A percentile compares a stretch with the other conserved stretches of the same genome.
These are phyloP conservation scores for Ajuga chamaepitys DNA, from an alignment of 257 asterid genomes.

Conservation along the genomic window DNA sequence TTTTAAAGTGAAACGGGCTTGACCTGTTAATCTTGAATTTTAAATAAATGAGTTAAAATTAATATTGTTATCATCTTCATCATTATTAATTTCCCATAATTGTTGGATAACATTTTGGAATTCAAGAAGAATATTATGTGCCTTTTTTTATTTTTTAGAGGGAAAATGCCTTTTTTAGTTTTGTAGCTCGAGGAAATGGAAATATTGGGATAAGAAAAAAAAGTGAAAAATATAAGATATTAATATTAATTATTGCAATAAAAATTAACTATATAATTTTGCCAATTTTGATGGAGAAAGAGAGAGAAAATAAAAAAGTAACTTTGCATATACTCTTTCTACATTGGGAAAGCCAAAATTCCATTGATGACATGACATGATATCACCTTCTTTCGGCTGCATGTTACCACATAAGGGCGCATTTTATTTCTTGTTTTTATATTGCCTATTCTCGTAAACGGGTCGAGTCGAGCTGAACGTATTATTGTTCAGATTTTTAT, in stretches of 20 bases:
- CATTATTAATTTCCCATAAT: too few species aligned
- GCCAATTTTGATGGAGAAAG: constrained; percentile 2
- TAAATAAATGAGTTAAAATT: too few species aligned
- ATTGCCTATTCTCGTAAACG: too few species aligned
- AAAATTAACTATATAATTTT: background rate
- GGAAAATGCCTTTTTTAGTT: too few species aligned
- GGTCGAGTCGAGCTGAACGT: too few species aligned
- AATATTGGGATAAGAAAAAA: constrained; percentile 32
- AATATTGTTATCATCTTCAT: too few species aligned
- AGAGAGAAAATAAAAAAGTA: background rate
- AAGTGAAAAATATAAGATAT: constrained; percentile 10
- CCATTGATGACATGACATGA: constrained; percentile 10
- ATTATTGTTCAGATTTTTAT: too few species aligned
- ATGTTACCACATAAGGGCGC: constrained; percentile 32
- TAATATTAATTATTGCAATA: too few species aligned
- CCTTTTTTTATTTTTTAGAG: constrained; percentile 23
- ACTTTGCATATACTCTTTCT: constrained; percentile 21
- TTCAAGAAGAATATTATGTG: constrained; percentile 10
- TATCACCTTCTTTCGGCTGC: constrained; percentile 43
- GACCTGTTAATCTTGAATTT: too few species aligned
- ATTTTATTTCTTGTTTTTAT: constrained; percentile 10
- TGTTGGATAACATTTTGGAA: background rate
- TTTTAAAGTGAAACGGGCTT: too few species aligned
- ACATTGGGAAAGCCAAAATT: constrained; percentile 42
- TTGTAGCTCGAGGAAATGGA: constrained; percentile 56